Evolutionary conservation across 2,329 filamentous ascomycete species (phyloP).

Genomic region (Scedosporium apiospermum): DNA sequence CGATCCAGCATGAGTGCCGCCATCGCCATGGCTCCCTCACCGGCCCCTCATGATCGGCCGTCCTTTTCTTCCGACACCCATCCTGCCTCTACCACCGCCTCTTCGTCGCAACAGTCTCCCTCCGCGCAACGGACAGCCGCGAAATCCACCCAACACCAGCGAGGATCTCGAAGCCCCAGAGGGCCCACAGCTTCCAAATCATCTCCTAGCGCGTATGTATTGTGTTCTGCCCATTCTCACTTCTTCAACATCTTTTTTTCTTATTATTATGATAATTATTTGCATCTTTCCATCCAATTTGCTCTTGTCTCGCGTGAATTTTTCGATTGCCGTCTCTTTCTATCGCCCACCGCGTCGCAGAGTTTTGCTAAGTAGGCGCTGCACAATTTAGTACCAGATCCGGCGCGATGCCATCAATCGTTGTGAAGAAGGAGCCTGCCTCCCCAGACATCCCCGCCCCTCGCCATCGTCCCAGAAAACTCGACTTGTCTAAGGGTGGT

Average conservation of each 20-base stretch:
- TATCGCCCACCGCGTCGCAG: conserved; percentile 1
- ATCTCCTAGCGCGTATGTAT: conserved; percentile 52
- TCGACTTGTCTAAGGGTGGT: conserved; percentile 64
- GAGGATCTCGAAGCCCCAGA: conserved; percentile 11
- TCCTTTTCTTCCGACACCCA: conserved; percentile 44
- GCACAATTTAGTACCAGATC: conserved; percentile 31
- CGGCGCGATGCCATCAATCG: conserved; percentile 61
- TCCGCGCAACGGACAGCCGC: conserved; percentile 11
- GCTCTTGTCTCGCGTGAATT: background rate
- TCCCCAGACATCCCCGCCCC: conserved; percentile 71
- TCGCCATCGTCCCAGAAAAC: conserved; percentile 64
- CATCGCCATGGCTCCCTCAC: conserved; percentile 60
- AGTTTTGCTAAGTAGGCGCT: conserved; percentile 9
- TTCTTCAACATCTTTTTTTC: conserved; percentile 8
- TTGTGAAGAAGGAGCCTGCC: conserved; percentile 93
- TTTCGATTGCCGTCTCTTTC: background rate
- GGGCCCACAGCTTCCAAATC: conserved; percentile 32
- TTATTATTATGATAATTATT: conserved; percentile 9
- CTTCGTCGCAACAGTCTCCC: conserved; percentile 29
- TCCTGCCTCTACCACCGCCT: conserved; percentile 23
- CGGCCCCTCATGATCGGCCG: conserved; percentile 55
- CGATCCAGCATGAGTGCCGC: conserved; percentile 53
- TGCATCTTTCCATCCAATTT: background rate
- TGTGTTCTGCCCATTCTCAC: conserved; percentile 9
- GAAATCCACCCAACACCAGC: conserved; percentile 6